phyloP scores from a whole-genome alignment of 2,329 filamentous ascomycete genomes.

The Ampelomyces quisqualis region DNA sequence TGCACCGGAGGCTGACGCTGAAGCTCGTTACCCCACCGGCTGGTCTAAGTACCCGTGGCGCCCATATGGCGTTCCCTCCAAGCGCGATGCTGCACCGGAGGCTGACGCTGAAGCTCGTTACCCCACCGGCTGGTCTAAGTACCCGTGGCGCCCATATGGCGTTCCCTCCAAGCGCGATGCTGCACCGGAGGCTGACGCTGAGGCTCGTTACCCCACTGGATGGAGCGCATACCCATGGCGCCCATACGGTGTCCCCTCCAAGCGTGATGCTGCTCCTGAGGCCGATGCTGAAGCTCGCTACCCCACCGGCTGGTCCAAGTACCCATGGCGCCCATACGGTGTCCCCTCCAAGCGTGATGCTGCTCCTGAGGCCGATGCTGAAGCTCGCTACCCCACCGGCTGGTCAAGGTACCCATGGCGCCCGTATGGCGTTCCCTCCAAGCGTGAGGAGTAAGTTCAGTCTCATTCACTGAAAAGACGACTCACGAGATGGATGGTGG shows the following conservation, averaged over 20 bases:
- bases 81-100: background rate
- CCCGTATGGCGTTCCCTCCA: background rate
- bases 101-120: conserved; percentile 4
- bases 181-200: conserved; percentile 28
- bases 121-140: too few relatives aligned
- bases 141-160: conserved; percentile 15
- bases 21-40: conserved; percentile 1
- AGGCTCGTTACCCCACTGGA: background rate
- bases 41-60: too few relatives aligned
- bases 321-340: too few relatives aligned
- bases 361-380: conserved; percentile 10
- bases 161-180: conserved; percentile 31
- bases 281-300: conserved; percentile 21
- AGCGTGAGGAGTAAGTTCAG: background rate
- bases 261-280: conserved; percentile 25
- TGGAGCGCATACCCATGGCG: background rate
- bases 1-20: too few relatives aligned
- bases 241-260: conserved; percentile 16
- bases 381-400: background rate
- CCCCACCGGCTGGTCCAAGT: too few relatives aligned
- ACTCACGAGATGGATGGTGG: background rate
- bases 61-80: background rate
- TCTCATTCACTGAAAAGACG: background rate
- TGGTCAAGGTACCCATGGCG: background rate
- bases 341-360: conserved; percentile 27